Conservation (phyloP, 164 flowering plant genomes). For the Aristolochia californica region DNA sequence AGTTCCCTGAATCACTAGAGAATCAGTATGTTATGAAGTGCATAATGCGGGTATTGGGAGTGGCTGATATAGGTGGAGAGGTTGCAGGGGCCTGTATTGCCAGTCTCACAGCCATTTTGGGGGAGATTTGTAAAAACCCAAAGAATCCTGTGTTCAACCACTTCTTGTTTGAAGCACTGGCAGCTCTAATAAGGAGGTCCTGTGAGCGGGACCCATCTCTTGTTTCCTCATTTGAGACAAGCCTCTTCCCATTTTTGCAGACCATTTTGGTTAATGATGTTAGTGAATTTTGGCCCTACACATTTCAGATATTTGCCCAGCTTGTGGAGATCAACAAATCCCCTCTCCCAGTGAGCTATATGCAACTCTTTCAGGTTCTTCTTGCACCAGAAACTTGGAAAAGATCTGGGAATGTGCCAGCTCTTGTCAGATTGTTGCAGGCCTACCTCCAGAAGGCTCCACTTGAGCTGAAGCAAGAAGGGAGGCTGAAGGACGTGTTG, state of each 20-base stretch:
- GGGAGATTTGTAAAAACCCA: constrained; percentile 73
- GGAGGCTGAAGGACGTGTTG: constrained; percentile 54
- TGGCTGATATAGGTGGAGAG: constrained; percentile 57
- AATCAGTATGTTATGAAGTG: constrained; percentile 89
- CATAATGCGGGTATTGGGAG: constrained; percentile 82
- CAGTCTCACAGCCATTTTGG: constrained; percentile 51
- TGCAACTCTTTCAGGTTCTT: constrained; percentile 65
- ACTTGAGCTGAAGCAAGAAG: constrained; percentile 56
- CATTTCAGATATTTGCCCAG: constrained; percentile 87
- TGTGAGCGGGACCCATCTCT: constrained; percentile 66
- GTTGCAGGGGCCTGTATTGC: constrained; percentile 61
- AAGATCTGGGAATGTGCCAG: constrained; percentile 73
- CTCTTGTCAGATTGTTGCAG: constrained; percentile 85
- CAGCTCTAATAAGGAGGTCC: constrained; percentile 64
- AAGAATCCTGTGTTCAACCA: constrained; percentile 83
- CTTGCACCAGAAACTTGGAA: constrained; percentile 71
- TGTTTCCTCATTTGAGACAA: constrained; percentile 52
- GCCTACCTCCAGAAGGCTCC: constrained; percentile 93
- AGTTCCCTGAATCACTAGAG: constrained; percentile 81
- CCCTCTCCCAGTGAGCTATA: constrained; percentile 56
- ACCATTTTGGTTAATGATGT: constrained; percentile 56
- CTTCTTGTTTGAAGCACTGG: constrained; percentile 82
- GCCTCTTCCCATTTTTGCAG: constrained; percentile 64
- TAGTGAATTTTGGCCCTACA: constrained; percentile 86
- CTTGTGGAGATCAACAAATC: constrained; percentile 76